phyloP scores from a whole-genome alignment of 805 yeast species.

The Barnettozyma vustinii region DNA sequence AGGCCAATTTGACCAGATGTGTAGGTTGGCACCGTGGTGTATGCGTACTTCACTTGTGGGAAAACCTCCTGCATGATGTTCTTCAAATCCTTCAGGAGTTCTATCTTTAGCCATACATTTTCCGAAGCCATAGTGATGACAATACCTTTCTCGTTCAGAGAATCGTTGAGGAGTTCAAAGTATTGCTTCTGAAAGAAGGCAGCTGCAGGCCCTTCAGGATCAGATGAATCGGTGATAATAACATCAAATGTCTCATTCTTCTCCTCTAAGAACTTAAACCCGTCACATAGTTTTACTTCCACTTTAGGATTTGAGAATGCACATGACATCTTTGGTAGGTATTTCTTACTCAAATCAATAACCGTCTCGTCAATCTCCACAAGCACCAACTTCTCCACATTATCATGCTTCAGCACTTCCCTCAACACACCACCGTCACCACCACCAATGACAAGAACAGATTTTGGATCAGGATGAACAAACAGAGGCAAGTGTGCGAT shows the following conservation, averaged over 20 bases:
- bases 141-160: constrained; percentile 58
- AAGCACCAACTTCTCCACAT: constrained; percentile 59
- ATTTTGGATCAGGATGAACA: constrained; percentile 69
- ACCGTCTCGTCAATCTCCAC: constrained; percentile 91
- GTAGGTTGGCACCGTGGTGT: constrained; percentile 81
- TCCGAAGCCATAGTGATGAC: constrained; percentile 78
- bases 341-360: constrained; percentile 63
- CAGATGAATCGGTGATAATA: constrained; percentile 87
- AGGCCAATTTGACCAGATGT: constrained; percentile 86
- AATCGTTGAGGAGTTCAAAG: constrained; percentile 59
- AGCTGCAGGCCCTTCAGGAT: constrained; percentile 95
- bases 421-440: constrained; percentile 95
- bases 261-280: constrained; percentile 66
- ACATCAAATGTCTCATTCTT: constrained; percentile 60
- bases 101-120: constrained; percentile 68
- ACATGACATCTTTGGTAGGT: constrained; percentile 71
- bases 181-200: constrained; percentile 77
- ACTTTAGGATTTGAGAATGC: constrained; percentile 62
- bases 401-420: constrained; percentile 74
- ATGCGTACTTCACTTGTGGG: constrained; percentile 57
- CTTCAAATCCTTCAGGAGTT: constrained; percentile 43
- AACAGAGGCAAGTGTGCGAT: constrained; percentile 78
- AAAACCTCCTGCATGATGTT: constrained; percentile 50
- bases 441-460: constrained; percentile 86
- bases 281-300: constrained; percentile 68